phyloP scores from a whole-genome alignment of 495 filamentous ascomycete species.

The Penicillium salamii region DNA sequence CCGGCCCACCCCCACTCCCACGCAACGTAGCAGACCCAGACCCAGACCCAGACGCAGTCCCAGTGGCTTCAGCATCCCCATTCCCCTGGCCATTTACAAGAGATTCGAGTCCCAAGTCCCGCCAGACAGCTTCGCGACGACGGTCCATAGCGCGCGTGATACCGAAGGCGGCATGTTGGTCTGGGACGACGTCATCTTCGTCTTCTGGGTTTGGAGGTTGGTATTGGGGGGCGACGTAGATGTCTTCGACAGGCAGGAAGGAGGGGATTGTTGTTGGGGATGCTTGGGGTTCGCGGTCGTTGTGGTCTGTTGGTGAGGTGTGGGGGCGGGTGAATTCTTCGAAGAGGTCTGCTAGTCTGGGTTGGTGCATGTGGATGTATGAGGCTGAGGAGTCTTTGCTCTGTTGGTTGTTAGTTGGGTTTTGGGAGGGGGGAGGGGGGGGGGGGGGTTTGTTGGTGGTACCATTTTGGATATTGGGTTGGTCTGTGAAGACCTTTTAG shows the following conservation, averaged over 20 bases:
- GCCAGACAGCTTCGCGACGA: slow-evolving; percentile 72
- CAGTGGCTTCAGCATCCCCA: slow-evolving; percentile 12
- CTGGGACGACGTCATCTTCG: slow-evolving; percentile 95
- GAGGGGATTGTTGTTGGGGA: slow-evolving; percentile 38
- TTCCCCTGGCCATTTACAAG: slow-evolving; percentile 52
- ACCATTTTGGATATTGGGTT: slow-evolving; percentile 23
- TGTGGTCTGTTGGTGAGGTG: slow-evolving; percentile 28
- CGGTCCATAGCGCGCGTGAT: slow-evolving; percentile 75
- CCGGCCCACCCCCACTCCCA: slow-evolving; percentile 22
- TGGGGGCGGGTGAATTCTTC: slow-evolving; percentile 69
- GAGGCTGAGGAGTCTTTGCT: slow-evolving; percentile 88
- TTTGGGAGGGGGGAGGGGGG: not conserved
- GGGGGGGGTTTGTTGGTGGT: not conserved
- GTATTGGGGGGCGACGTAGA: slow-evolving; percentile 85
- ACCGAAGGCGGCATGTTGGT: slow-evolving; percentile 96
- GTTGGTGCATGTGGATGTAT: slow-evolving; percentile 79
- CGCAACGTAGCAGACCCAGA: slow-evolving; percentile 53
- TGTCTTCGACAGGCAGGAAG: slow-evolving; percentile 59
- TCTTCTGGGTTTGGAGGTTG: slow-evolving; percentile 96
- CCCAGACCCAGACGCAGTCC: slow-evolving; percentile 31
- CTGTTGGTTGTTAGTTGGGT: slow-evolving; percentile 40
- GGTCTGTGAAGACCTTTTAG: too few relatives aligned
- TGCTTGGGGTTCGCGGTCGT: slow-evolving; percentile 23
- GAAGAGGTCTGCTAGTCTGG: slow-evolving; percentile 83
- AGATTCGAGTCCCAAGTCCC: slow-evolving; percentile 75